These are phyloP conservation scores for Curvularia lunata DNA, from an alignment of 2,329 filamentous ascomycete genomes.

Conservation along the genomic window DNA sequence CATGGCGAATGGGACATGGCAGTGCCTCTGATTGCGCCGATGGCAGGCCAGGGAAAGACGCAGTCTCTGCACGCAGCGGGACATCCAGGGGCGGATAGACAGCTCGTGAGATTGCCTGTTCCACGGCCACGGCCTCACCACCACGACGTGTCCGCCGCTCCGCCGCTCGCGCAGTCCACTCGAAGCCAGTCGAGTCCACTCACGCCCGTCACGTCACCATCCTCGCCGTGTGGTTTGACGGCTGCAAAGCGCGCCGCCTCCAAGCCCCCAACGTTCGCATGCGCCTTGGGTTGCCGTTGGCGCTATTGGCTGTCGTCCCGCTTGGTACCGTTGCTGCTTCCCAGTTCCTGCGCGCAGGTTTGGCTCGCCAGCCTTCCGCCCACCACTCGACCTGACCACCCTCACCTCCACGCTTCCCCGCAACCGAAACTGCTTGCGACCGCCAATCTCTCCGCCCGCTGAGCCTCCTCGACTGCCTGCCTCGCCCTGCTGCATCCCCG, in stretches of 20 bases:
- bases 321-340: conserved; percentile 8
- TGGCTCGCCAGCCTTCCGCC: conserved; percentile 16
- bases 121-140: no score
- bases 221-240: conserved; percentile 2
- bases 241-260: conserved; percentile 12
- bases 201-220: background rate
- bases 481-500: conserved; percentile 7
- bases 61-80: background rate
- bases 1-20: conserved; percentile 3
- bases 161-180: background rate
- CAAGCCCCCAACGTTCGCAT: conserved; percentile 24
- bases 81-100: no score
- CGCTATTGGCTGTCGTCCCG: conserved; percentile 26
- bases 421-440: conserved; percentile 17
- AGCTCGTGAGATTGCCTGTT: no score
- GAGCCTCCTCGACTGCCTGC: conserved; percentile 18
- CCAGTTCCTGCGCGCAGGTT: background rate
- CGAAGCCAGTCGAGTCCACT: no score
- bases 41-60: conserved; percentile 3
- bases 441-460: conserved; percentile 15
- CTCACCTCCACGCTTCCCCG: conserved; percentile 21
- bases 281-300: conserved; percentile 6
- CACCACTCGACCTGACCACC: conserved; percentile 1
- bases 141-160: background rate
- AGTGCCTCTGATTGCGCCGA: conserved; percentile 6